Percentiles rank a stretch among this genome's conserved stretches.
Conservation (phyloP, 139 green algal genomes). For the Haematococcus sp. region DNA sequence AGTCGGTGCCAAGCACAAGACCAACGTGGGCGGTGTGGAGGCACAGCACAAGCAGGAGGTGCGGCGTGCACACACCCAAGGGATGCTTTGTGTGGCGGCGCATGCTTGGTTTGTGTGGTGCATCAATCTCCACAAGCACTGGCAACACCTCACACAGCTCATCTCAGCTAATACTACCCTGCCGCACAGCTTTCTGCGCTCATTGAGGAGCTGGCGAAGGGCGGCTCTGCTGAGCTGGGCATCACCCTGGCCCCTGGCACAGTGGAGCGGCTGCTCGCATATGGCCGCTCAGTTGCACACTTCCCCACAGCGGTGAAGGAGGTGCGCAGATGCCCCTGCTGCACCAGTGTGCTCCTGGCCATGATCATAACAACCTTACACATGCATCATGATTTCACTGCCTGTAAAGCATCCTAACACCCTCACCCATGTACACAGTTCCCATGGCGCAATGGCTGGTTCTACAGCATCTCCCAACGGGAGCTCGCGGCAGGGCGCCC, state of each 20-base stretch:
- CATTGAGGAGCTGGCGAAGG: constrained; percentile 83
- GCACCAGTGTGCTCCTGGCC: background rate
- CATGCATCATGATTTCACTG: background rate
- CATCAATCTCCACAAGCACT: no score
- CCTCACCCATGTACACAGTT: constrained; percentile 60
- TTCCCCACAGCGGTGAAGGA: constrained; percentile 99
- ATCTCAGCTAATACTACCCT: no score
- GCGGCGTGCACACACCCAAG: no score
- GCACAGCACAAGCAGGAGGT: constrained; percentile 66
- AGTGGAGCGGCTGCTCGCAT: constrained; percentile 81
- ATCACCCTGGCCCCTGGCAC: constrained; percentile 59
- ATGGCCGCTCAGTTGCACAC: constrained; percentile 87
- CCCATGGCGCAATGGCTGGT: constrained; percentile 96
- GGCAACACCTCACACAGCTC: no score
- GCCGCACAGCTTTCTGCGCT: constrained; percentile 55
- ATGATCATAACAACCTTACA: background rate
- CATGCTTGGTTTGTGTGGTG: no score
- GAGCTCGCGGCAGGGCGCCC: constrained; percentile 49
- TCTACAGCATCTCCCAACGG: constrained; percentile 71
- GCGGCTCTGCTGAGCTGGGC: constrained; percentile 59
- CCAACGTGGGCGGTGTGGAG: constrained; percentile 89
- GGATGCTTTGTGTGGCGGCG: no score
- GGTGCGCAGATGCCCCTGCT: constrained; percentile 32
- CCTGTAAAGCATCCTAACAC: background rate
- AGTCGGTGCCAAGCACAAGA: constrained; percentile 77